A percentile compares a stretch with the other conserved stretches of the same genome.
Conservation (phyloP, 371 early-diverging fungal species). For the Capniomyces stellatus region DNA sequence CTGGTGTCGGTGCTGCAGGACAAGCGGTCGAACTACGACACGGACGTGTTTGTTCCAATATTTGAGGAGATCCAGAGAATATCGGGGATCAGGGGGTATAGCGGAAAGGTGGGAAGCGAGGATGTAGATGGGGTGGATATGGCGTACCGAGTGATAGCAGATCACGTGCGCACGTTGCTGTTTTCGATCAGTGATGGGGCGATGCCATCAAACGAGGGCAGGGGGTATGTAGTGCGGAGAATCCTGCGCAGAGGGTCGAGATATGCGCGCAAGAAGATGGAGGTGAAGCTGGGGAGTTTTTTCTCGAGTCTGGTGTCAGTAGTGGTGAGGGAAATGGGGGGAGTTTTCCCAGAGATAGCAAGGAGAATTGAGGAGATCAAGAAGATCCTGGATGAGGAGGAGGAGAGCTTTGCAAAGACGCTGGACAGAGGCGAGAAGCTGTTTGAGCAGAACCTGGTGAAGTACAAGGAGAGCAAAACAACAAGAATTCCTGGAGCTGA, state of each 20-base stretch:
- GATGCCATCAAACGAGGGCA: conserved; percentile 93
- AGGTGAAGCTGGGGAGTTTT: conserved; percentile 74
- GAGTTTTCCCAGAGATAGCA: conserved; percentile 71
- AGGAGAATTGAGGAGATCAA: conserved; percentile 60
- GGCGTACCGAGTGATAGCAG: conserved; percentile 98
- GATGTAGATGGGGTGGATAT: conserved; percentile 90
- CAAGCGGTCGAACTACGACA: conserved; percentile 97
- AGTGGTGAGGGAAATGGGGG: conserved; percentile 67
- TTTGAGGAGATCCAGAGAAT: conserved; percentile 70
- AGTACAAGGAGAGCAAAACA: conserved; percentile 38
- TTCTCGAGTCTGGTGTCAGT: conserved; percentile 82
- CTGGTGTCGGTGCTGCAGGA: conserved; percentile 92
- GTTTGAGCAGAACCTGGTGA: conserved; percentile 67
- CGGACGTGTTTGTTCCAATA: conserved; percentile 79
- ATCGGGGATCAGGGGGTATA: conserved; percentile 70
- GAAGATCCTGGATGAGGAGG: conserved; percentile 92
- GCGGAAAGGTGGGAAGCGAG: conserved; percentile 73
- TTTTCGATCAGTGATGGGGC: conserved; percentile 96
- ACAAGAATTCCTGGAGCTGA: conserved; percentile 67
- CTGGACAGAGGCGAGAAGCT: conserved; percentile 94
- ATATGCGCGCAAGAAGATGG: conserved; percentile 85
- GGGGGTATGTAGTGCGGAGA: conserved; percentile 98
- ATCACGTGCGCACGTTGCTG: conserved; percentile 96
- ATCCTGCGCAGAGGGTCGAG: conserved; percentile 95
- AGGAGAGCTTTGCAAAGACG: conserved; percentile 90